These are phyloP conservation scores for Trichoderma atrobrunneum DNA, from an alignment of 2,329 filamentous ascomycete genomes.

Conservation along the genomic window DNA sequence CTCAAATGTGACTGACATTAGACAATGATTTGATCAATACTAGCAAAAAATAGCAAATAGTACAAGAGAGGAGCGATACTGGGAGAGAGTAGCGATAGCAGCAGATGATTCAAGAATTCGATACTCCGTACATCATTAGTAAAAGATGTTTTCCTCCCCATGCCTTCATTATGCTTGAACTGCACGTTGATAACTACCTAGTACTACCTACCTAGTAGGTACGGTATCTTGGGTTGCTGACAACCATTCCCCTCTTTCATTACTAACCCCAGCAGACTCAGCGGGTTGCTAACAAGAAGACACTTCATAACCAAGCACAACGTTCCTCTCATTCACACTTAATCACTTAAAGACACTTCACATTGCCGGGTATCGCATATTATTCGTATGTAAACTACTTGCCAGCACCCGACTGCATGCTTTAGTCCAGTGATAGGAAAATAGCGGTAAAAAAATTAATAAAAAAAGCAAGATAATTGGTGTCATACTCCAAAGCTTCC, in stretches of 20 bases:
- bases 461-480: not conserved
- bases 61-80: too few relatives aligned
- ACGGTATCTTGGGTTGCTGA: not conserved
- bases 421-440: not conserved
- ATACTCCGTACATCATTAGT: too few relatives aligned
- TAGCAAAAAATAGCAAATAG: too few relatives aligned
- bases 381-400: constrained; percentile 15
- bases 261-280: not conserved
- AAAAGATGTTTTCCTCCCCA: too few relatives aligned
- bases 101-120: too few relatives aligned
- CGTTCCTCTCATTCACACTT: not conserved
- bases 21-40: too few relatives aligned
- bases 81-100: too few relatives aligned
- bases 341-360: not conserved
- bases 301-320: not conserved
- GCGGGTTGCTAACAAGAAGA: not conserved
- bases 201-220: too few relatives aligned
- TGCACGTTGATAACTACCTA: not conserved
- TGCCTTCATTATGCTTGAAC: not conserved
- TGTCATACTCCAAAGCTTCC: not conserved
- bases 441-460: not conserved
- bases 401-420: not conserved
- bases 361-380: constrained; percentile 4
- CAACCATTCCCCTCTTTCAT: not conserved
- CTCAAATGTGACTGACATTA: too few relatives aligned